Conservation (phyloP, 2,329 filamentous ascomycete species). For the Juglanconis sp. region DNA sequence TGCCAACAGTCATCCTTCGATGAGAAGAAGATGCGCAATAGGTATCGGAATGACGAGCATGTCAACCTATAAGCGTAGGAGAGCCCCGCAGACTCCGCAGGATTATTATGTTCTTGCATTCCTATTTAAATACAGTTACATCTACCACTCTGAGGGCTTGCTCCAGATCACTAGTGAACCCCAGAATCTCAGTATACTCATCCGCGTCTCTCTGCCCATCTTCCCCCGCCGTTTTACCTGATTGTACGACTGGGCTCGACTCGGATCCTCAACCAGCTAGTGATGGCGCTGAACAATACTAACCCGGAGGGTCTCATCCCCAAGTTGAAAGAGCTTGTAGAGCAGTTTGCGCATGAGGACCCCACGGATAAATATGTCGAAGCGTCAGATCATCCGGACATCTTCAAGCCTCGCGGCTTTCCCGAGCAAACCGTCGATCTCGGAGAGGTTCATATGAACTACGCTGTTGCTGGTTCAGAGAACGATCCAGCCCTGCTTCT, state of each 20-base stretch:
- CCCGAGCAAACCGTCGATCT: constrained; percentile 19
- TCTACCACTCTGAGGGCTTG: not conserved
- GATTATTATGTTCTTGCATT: not conserved
- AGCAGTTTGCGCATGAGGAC: not conserved
- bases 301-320: not conserved
- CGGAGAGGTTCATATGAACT: constrained; percentile 21
- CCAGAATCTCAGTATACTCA: not conserved
- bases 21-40: not conserved
- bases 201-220: not conserved
- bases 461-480: constrained; percentile 13
- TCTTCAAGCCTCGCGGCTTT: constrained; percentile 17
- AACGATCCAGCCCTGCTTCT: constrained; percentile 17
- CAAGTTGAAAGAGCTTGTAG: not conserved
- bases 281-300: not conserved
- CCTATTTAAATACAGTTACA: not conserved
- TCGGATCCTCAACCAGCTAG: not conserved
- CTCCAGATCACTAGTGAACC: not conserved
- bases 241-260: not conserved
- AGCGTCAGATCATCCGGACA: constrained; percentile 4
- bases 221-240: not conserved
- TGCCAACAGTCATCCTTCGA: not conserved
- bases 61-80: not conserved
- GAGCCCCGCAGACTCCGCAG: constrained; percentile 1
- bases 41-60: constrained; percentile 1
- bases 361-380: constrained; percentile 5